Conservation (phyloP, 305 asterid genomes). For the Fraxinus paxiana region DNA sequence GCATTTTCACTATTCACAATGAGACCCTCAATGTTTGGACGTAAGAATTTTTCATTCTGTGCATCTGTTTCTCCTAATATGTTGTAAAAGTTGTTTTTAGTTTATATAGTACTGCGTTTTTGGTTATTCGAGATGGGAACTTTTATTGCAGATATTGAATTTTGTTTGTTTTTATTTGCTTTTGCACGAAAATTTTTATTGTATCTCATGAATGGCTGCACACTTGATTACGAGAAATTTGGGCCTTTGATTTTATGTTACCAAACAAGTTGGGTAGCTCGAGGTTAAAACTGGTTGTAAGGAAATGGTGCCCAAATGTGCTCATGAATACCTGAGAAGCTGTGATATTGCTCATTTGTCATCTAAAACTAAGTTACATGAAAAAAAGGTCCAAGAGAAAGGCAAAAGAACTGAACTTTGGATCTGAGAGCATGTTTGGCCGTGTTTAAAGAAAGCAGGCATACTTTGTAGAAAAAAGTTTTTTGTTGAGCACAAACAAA, state of each 20-base stretch:
- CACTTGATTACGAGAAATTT: background rate
- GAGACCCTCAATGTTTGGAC: conserved; percentile 99
- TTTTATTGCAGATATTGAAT: background rate
- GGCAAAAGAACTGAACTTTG: background rate
- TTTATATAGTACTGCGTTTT: conserved; percentile 8
- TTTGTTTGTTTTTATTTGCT: background rate
- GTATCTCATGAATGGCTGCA: background rate
- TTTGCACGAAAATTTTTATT: background rate
- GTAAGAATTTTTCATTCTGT: conserved; percentile 40
- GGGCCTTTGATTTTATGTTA: background rate
- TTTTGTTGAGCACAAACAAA: background rate
- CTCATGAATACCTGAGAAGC: background rate
- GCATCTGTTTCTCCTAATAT: conserved; percentile 5
- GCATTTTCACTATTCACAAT: conserved; percentile 81
- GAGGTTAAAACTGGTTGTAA: background rate
- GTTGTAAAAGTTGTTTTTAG: background rate
- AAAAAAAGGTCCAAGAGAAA: background rate
- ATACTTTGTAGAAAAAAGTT: background rate
- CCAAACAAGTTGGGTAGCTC: background rate
- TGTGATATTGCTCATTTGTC: background rate
- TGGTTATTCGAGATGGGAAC: background rate
- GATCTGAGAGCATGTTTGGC: background rate
- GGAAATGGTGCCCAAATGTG: background rate
- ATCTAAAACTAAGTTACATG: background rate
- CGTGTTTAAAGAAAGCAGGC: background rate